Evolutionary conservation across 352 stramenopile species (phyloP).

Genomic region (Globisporangium heterothallicum): DNA sequence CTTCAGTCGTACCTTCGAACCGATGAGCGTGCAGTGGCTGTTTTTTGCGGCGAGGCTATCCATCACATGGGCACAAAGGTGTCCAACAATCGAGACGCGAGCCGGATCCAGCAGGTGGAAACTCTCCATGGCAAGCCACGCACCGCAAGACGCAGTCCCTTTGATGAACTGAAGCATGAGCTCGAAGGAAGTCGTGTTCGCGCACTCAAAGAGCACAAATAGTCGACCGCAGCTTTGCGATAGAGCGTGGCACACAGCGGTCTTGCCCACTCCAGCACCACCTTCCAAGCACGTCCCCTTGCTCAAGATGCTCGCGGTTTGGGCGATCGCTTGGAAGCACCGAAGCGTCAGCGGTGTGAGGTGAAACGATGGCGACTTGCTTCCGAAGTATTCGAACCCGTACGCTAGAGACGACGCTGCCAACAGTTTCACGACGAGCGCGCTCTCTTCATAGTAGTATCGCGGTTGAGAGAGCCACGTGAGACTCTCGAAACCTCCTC

Average conservation of each 20-base stretch:
- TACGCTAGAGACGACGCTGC: slow-evolving; percentile 43
- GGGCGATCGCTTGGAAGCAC: slow-evolving; percentile 50
- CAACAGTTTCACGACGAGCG: slow-evolving; percentile 45
- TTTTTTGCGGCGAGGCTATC: slow-evolving; percentile 29
- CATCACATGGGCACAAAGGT: slow-evolving; percentile 46
- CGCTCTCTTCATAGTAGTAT: slow-evolving; percentile 53
- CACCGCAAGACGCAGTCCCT: slow-evolving; percentile 38
- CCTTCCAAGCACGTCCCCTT: slow-evolving; percentile 40
- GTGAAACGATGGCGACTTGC: slow-evolving; percentile 29
- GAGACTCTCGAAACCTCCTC: slow-evolving; percentile 26
- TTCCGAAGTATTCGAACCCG: slow-evolving; percentile 70
- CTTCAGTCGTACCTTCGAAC: slow-evolving; percentile 36
- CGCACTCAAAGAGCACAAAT: slow-evolving; percentile 32
- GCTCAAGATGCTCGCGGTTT: slow-evolving; percentile 27
- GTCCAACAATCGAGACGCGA: slow-evolving; percentile 20
- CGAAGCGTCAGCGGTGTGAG: slow-evolving; percentile 53
- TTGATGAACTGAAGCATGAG: slow-evolving; percentile 40
- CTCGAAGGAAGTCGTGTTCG: slow-evolving; percentile 23
- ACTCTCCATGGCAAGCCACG: slow-evolving; percentile 47
- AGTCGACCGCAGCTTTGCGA: slow-evolving; percentile 47
- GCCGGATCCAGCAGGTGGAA: slow-evolving; percentile 21
- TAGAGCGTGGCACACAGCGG: slow-evolving; percentile 31
- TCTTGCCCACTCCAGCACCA: slow-evolving; percentile 34
- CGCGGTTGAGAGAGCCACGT: slow-evolving; percentile 62
- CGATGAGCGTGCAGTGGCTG: slow-evolving; percentile 33